Evolutionary conservation across 331 rosid genomes (phyloP), one percentile per base, ranked within the genome.

Genomic region (Stylosanthes scabra): DNA sequence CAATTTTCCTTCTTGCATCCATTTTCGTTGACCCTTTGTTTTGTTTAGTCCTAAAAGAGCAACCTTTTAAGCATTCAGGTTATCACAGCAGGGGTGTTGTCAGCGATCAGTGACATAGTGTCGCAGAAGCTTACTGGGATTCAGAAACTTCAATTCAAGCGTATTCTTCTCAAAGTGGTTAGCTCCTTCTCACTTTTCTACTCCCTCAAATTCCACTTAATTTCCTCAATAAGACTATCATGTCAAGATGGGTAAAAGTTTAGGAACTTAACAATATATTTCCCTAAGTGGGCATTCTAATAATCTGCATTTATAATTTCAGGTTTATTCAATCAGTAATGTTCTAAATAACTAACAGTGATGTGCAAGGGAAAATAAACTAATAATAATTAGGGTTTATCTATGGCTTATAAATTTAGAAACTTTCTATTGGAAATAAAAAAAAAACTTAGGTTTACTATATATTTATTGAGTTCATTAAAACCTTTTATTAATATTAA

Each of bases 101-200:
- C 95, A 13, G 99, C 77, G 55, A 82, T 91, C 70, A 91, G 96
- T 41, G 99, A 94, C 37, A 10, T 88, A 20, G 91, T 87, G 59
- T 88, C 99, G 62, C 97, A 94, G 92, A 94, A 89, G 88, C 96
- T 94, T 59, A 88, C 90, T 14, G 97, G 97, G 29, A 89, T 89
- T 66, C 93, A 85, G 74, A 94, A 88, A 64, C 83, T 94, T 83
- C 95, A 91, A 71, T 10, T 89, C 56, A 85, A 76, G 70, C 86
- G 99, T 39, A 81, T 94, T 64, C 71, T 90, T 81, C 91, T 91
- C 80, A 94, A 90, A 91, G 89, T 90, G 90, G 97, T 87, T 57
- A 62, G 68, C 12, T 50, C 44, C 54, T 52, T 70, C 13, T 20
- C 8, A 11, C 1, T 52, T 58, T 63, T 58, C 44, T 40, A 67